phyloP scores from a whole-genome alignment of 441 rosid species.

The Populus hybrid region DNA sequence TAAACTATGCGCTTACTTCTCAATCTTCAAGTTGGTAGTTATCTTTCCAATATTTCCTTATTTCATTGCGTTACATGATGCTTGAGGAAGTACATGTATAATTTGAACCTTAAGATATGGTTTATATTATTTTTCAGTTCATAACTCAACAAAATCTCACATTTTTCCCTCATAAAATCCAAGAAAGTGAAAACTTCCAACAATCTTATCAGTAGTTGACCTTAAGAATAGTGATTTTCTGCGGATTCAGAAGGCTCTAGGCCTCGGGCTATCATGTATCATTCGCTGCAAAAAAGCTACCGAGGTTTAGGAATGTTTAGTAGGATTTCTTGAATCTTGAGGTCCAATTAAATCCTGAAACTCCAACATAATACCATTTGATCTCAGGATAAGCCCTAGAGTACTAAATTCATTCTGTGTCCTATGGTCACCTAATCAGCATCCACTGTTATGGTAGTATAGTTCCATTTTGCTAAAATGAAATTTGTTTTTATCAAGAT shows the following conservation, averaged over 20 bases:
- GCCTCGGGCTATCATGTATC: too few relatives aligned
- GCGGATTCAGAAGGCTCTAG: neutral
- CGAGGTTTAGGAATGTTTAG: neutral
- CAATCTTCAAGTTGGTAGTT: neutral
- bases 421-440: neutral
- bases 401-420: neutral
- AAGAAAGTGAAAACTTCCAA: too few relatives aligned
- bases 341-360: neutral
- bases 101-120: too few relatives aligned
- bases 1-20: slow-evolving; percentile 23
- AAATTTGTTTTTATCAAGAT: neutral
- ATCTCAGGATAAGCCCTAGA: neutral
- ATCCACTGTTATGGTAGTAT: neutral
- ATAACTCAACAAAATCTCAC: too few relatives aligned
- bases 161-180: too few relatives aligned
- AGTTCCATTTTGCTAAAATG: neutral
- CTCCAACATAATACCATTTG: neutral
- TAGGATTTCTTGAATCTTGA: neutral
- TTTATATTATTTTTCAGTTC: too few relatives aligned
- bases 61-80: too few relatives aligned
- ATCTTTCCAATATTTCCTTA: neutral
- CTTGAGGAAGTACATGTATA: too few relatives aligned
- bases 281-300: neutral
- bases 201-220: too few relatives aligned
- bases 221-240: neutral